Base-by-base conservation (phyloP, 192 early-diverging fungal genomes). In the Entrophospora sp. region DNA sequence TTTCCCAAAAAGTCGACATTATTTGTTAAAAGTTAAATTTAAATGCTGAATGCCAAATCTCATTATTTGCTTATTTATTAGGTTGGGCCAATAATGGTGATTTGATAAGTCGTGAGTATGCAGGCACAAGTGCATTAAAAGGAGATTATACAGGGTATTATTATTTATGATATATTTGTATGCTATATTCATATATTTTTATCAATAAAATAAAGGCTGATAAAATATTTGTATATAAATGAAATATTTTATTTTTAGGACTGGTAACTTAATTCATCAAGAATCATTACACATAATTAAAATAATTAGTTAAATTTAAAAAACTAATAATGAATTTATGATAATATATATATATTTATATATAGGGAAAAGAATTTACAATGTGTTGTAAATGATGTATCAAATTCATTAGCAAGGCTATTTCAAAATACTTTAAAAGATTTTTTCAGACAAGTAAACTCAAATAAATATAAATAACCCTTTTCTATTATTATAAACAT, bases 81-180 rank as follows among this genome's bases (percentile, higher is more conserved):
- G 82, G 84, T 13, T 91, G 89, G 89, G 89, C 89, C 5, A 89
- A 91, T 71, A 91, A 88, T 59, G 89, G 89, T 22, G 89, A 91
- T 71, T 83, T 79, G 27, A 89, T 91, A 34, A 86, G 84, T 67
- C 71, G 83, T 27, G 85, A 88, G 74, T 89, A 89, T 69, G 85
- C 89, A 12, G 89, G 89, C 6, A 91, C 89, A 1, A 85, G 83
- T 67, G 87, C 89, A 2, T 73, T 91, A 69, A 89, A 89, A 58
- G 86, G 87, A 6, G 89, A 91, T 63, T 91, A 86, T 66, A 91
- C 87, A 5, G 70, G 88, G 67, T 72, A 70, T n/a, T n/a, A n/a
- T n/a, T n/a, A n/a, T n/a, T n/a, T n/a, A n/a, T n/a, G n/a, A n/a
- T n/a, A n/a, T n/a, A 61, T 45, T 12, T n/a, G 14, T 4, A 3